Evolutionary conservation across 768 basidiomycete genomes (phyloP), one percentile per base, ranked within the genome.

Genomic region (Pleurotus tuber-regium): DNA sequence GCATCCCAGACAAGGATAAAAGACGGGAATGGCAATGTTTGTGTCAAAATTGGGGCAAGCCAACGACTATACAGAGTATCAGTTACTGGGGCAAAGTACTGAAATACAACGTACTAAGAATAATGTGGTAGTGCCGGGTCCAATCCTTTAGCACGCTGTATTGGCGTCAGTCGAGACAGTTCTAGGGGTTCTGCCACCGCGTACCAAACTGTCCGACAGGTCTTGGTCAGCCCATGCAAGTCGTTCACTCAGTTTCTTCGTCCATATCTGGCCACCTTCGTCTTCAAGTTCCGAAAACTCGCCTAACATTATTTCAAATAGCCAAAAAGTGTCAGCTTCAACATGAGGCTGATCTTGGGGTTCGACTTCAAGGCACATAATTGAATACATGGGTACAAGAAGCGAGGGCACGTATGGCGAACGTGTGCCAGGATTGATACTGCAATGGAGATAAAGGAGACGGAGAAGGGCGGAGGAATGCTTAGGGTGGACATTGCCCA

Each of bases 261-360:
- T 82, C 87, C 86, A 90, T 21, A 74, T 36, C 42, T 69, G 76
- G 5, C 78, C 79, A 12, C 78, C 78, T 52, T 84, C 82, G 46
- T 86, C 85, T 53, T 85, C 84, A n/a, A 92, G 63, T 44, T 88
- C 89, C 1, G 79, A 72, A 43, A 91, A 79, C 59, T 91, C 89
- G 23, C 83, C 81, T 0, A 89, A 69, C 58, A 91, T 73, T 0
- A 82, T 77, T 63, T 90, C 87, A 50, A 91, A 86, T 4, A 90
- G 59, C 89, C 89, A 92, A 63, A 92, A 92, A 0, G 84, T 77
- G 59, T 92, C 89, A 1, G 89, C 89, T 64, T 92, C 89, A 4
- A 76, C 77, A 62, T 90, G 87, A 0, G 78, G 73, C 8, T 78
- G 63, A 36, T 87, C 84, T 49, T 80, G 76, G 0, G 75, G 65